Evolutionary conservation across 768 basidiomycete genomes (phyloP).

Genomic region (Trichaptum fuscoviolaceum): DNA sequence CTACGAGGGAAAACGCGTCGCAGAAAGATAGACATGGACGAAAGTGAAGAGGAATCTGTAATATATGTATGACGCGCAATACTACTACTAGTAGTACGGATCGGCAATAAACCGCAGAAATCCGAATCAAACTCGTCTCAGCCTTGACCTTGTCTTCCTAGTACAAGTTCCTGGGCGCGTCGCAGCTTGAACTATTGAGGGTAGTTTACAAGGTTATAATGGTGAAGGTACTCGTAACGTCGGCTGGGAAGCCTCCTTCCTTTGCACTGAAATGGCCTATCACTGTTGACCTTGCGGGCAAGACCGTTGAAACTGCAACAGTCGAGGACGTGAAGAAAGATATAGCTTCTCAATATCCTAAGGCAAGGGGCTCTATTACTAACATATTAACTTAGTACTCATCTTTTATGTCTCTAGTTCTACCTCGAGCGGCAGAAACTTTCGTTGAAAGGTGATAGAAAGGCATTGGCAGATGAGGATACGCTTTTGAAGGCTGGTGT

Average conservation of each 20-base stretch:
- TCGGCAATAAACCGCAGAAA: no score
- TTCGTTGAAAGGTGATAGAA: constrained; percentile 54
- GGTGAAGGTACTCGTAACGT: not conserved
- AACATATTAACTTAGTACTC: not conserved
- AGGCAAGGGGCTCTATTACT: constrained; percentile 24
- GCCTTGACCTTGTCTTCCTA: not conserved
- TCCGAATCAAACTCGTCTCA: not conserved
- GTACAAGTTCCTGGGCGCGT: no score
- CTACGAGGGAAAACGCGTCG: no score
- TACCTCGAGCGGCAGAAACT: constrained; percentile 69
- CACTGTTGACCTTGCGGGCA: constrained; percentile 42
- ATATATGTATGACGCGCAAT: not conserved
- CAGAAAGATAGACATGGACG: not conserved
- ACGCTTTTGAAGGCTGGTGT: constrained; percentile 56
- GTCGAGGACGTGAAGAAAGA: constrained; percentile 65
- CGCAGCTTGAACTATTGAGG: not conserved
- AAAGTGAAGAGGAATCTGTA: not conserved
- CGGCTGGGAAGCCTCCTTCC: constrained; percentile 34
- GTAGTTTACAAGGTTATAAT: not conserved
- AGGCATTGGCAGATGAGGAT: constrained; percentile 56
- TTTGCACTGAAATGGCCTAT: constrained; percentile 49
- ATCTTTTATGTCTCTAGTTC: constrained; percentile 43
- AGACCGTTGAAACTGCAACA: constrained; percentile 43
- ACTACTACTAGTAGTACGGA: not conserved
- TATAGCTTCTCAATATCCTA: constrained; percentile 51